These are phyloP conservation scores for Botrytis galanthina DNA, from an alignment of 2,329 filamentous ascomycete species.

Conservation along the genomic window DNA sequence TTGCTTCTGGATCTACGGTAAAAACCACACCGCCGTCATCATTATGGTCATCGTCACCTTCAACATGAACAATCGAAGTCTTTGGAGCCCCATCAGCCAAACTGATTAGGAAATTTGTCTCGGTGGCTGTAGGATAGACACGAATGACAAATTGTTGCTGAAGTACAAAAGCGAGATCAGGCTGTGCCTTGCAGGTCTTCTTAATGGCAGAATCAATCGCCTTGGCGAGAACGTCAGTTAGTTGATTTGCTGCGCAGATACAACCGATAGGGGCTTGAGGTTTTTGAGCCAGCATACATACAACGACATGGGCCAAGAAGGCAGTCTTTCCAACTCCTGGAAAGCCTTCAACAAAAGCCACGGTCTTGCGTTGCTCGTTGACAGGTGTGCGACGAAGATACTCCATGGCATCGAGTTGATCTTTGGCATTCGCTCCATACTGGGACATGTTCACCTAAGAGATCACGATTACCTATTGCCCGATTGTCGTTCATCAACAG, in stretches of 20 bases:
- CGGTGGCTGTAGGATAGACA: neutral
- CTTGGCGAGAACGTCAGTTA: neutral
- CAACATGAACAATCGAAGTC: neutral
- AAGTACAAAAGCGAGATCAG: too few species aligned
- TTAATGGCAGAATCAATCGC: neutral
- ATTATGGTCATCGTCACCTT: too few species aligned
- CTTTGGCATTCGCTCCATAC: neutral
- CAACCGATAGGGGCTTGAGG: neutral
- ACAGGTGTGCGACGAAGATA: neutral
- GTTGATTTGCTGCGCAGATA: neutral
- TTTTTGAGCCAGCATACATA: neutral
- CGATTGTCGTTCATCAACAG: neutral
- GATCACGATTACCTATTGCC: rapidly evolving
- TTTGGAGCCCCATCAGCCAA: neutral
- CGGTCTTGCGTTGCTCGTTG: neutral
- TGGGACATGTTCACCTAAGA: neutral
- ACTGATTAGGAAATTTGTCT: neutral
- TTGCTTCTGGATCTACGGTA: too few species aligned
- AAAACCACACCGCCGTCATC: too few species aligned
- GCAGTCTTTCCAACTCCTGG: neutral
- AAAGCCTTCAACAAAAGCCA: neutral
- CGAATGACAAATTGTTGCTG: neutral
- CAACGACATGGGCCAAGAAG: neutral
- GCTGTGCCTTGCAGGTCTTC: too few species aligned
- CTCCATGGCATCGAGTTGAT: neutral